phyloP scores from a whole-genome alignment of 352 stramenopile species.

The Phytophthora pisi region DNA sequence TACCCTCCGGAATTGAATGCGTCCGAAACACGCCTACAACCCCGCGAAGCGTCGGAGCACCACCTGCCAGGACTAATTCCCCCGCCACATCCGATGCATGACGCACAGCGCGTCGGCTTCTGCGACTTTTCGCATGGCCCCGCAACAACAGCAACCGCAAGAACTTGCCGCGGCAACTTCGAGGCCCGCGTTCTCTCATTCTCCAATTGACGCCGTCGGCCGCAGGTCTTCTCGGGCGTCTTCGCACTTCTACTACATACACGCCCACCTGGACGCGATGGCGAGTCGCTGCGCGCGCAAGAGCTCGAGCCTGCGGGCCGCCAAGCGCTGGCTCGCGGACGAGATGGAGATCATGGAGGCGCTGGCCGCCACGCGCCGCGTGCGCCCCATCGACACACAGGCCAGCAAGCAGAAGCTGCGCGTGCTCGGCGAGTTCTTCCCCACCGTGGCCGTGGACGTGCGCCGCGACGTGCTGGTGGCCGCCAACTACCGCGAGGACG shows the following conservation, averaged over 20 bases:
- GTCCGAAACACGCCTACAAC: neutral
- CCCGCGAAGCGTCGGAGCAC: neutral
- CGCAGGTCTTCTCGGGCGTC: constrained; percentile 2
- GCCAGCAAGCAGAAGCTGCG: constrained; percentile 53
- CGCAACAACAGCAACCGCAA: constrained; percentile 29
- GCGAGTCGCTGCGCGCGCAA: constrained; percentile 40
- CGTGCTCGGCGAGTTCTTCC: constrained; percentile 66
- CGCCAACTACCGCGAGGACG: constrained; percentile 70
- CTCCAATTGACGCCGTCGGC: constrained; percentile 16
- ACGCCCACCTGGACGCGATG: constrained; percentile 13
- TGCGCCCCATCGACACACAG: constrained; percentile 41
- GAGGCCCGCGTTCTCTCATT: constrained; percentile 19
- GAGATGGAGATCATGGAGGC: constrained; percentile 36
- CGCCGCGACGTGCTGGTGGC: constrained; percentile 66
- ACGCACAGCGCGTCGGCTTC: constrained; percentile 36
- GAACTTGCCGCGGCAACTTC: constrained; percentile 2
- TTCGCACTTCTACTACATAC: neutral
- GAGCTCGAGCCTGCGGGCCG: constrained; percentile 31
- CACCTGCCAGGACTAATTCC: neutral
- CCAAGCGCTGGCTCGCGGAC: constrained; percentile 42
- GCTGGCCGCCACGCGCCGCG: constrained; percentile 24
- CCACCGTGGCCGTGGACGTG: constrained; percentile 47
- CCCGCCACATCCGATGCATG: constrained; percentile 3
- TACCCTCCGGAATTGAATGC: constrained; percentile 1
- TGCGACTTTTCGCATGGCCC: constrained; percentile 43